Conservation (phyloP, 1,284 basidiomycete genomes). For the Flammula alnicola region DNA sequence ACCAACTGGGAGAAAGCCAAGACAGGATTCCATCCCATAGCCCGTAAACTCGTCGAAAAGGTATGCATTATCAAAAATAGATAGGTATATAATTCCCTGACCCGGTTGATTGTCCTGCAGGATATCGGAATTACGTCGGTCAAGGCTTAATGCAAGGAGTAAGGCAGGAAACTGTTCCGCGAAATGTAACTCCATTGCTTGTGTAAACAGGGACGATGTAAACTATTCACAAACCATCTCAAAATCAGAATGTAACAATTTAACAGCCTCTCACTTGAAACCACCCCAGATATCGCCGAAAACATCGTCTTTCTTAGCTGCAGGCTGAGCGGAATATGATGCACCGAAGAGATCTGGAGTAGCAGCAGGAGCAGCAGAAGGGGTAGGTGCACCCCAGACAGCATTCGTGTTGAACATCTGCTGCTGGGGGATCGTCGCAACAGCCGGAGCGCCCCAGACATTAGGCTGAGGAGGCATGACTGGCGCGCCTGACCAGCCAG, state of each 20-base stretch:
- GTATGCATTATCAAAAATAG: constrained; percentile 36
- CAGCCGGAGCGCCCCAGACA: constrained; percentile 47
- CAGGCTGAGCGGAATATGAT: constrained; percentile 4
- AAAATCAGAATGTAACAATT: constrained; percentile 3
- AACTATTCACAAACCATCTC: constrained; percentile 4
- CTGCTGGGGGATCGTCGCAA: constrained; percentile 19
- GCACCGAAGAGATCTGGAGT: constrained; percentile 10
- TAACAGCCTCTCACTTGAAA: constrained; percentile 58
- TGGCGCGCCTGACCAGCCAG: constrained; percentile 56
- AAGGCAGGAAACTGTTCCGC: not conserved
- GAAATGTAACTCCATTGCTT: constrained; percentile 8
- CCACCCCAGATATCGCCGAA: constrained; percentile 84
- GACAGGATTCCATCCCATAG: constrained; percentile 77
- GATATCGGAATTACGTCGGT: constrained; percentile 9
- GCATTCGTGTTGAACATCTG: constrained; percentile 51
- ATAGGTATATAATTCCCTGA: not conserved
- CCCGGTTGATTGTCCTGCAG: not conserved
- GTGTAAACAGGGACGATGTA: not conserved
- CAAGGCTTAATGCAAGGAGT: not conserved
- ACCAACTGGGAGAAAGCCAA: constrained; percentile 57
- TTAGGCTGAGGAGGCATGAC: constrained; percentile 36
- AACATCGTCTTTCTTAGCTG: constrained; percentile 73
- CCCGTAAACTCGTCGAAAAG: constrained; percentile 74
- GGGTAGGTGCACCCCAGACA: constrained; percentile 52
- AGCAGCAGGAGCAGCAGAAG: constrained; percentile 25